These are phyloP conservation scores for Kwoniella europaea DNA, from an alignment of 768 basidiomycete species.

Conservation along the genomic window DNA sequence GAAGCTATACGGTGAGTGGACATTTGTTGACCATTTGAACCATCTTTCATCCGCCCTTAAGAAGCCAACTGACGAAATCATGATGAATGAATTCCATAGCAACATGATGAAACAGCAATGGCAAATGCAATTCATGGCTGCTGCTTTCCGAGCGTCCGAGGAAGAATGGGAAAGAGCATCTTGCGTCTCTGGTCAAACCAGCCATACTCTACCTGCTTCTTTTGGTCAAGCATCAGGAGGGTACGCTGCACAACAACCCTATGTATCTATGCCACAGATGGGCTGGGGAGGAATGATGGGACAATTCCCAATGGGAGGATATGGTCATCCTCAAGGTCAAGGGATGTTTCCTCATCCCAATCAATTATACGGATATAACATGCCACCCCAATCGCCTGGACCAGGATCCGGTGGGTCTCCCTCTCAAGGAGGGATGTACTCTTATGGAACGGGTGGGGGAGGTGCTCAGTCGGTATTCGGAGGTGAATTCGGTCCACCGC, in stretches of 20 bases:
- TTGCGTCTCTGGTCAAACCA: constrained; percentile 16
- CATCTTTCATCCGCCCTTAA: no score
- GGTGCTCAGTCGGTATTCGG: constrained; percentile 44
- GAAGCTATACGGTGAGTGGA: constrained; percentile 31
- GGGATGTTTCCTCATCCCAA: background rate
- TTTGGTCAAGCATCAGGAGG: constrained; percentile 11
- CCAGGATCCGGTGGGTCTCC: background rate
- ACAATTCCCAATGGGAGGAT: constrained; percentile 6
- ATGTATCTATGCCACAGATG: constrained; percentile 15
- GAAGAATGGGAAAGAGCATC: constrained; percentile 51
- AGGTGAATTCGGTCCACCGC: constrained; percentile 46
- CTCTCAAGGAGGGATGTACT: constrained; percentile 26
- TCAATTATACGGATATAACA: constrained; percentile 8
- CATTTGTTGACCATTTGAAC: no score
- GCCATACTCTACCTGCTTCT: constrained; percentile 17
- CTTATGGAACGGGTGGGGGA: constrained; percentile 38
- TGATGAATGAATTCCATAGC: no score
- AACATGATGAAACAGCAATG: constrained; percentile 48
- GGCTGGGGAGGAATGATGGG: constrained; percentile 9
- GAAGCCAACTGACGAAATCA: no score
- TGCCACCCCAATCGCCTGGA: constrained; percentile 5
- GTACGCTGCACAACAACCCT: background rate
- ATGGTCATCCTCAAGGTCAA: constrained; percentile 11
- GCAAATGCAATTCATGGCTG: constrained; percentile 51
- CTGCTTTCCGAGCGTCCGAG: constrained; percentile 47